Evolutionary conservation across 202 grass and related monocot species (phyloP), one percentile per base, ranked within the genome.

Genomic region (Zizania palustris): DNA sequence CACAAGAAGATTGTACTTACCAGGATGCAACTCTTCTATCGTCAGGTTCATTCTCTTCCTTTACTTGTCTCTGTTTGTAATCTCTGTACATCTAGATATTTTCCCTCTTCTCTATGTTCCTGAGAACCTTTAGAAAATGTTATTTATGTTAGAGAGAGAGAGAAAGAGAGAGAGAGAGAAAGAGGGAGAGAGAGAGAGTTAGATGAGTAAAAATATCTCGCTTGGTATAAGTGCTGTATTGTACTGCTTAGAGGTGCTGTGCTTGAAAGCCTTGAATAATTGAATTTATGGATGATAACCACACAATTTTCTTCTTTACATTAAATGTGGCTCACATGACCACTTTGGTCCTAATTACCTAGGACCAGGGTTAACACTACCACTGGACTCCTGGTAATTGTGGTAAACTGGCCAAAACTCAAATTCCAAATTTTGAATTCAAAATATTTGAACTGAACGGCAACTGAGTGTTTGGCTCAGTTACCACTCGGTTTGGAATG

Each of bases 1-100:
- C 91, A 3, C 91, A 86, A 76, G 91, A 98, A 73, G 92, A 95
- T 55, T 99, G 96, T 6, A 91, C 90, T 73, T 88, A 95, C 64
- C 91, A 83, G 38, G 89, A 99, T 88, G 86, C 83, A 58, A 80
- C 96, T 55, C 73, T 99, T 71, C 36, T 91, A 16, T 88, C 92
- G 74, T 90, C 92, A 99, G 96, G 91, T 99, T 35, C 65, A 45
- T 84, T 62, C 34, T 48, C 9, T 49, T 45, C 39, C 28, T 54
- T 28, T 38, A 20, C 61, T 34, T 43, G 38, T 37, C 63, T 73
- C 39, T 80, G 28, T 58, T 43, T 80, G 8, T 76, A 53, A 51
- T 66, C 35, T 16, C 1, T 65, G 38, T 79, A 18, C 5, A 19
- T 66, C 4, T 74, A 63, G 13, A 73, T 28, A 3, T 34, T 61